Evolutionary conservation across 1,139 yeast species (phyloP), one percentile per base, ranked within the genome.

Genomic region (Lodderomyces beijingensis): DNA sequence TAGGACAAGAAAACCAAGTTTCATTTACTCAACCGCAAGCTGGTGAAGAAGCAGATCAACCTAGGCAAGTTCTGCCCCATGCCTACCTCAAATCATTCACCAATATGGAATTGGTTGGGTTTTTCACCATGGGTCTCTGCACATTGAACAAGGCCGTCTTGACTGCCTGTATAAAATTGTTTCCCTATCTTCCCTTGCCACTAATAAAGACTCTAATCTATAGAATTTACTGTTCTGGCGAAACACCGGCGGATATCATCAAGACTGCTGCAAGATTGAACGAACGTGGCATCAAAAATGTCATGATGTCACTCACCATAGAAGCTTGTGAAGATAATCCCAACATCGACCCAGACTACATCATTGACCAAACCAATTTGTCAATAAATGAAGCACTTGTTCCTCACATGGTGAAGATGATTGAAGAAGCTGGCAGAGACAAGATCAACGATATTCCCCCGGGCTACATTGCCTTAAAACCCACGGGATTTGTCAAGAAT

Each of bases 281-380:
- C 37, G 57, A 70, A 37, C 70, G 95, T 41, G 95, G 95, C 10
- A 83, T 88, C 51, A 77, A 85, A 46, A 89, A 89, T 64, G 86
- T 88, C 94, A 88, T 91, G 95, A 69, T 89, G 25, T 81, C 93
- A 3, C 77, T 88, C 57, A 87, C 96, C 13, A 88, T 88, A 35
- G 98, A 91, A 60, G 95, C 93, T 36, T 81, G 96, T 38, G 87
- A 86, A 45, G 95, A 95, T 21, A 58, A 33, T 70, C 75, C 16
- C 22, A 70, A 75, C 43, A 71, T 84, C 39, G 79, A 75, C 53
- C 80, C 87, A 29, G 61, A 74, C 30, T 71, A 67, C 46, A 80
- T 83, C 38, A 81, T 86, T 24, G 60, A 66, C 16, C 80, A 80
- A 52, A 81, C 93, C 17, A 70, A 76, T 38, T 65, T 66, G 32